These are phyloP conservation scores for Puya raimondii DNA, from an alignment of 176 grass and related monocot genomes.

Conservation along the genomic window DNA sequence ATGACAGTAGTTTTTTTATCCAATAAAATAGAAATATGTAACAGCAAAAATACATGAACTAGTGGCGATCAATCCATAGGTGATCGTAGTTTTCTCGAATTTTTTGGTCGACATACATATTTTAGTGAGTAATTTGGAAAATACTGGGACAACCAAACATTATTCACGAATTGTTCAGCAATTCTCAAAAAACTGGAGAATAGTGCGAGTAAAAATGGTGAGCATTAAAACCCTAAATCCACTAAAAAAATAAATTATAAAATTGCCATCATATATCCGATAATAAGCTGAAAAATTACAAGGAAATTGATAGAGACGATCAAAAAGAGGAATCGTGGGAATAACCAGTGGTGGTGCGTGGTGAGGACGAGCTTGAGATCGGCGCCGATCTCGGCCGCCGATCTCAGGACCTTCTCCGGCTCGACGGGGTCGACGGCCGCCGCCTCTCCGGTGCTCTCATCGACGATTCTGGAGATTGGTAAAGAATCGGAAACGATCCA, in stretches of 20 bases:
- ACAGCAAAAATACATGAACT: no score
- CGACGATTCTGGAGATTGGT: conserved; percentile 47
- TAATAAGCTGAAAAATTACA: not conserved
- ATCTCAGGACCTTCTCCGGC: conserved; percentile 60
- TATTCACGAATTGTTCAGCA: no score
- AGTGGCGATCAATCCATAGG: no score
- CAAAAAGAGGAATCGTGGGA: no score
- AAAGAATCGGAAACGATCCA: not conserved
- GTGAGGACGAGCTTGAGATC: conserved; percentile 58
- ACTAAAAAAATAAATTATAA: not conserved
- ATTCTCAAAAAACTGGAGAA: no score
- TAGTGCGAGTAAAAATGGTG: not conserved
- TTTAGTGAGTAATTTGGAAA: no score
- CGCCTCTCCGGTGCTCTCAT: conserved; percentile 69
- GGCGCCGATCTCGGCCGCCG: conserved; percentile 54
- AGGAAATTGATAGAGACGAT: not conserved
- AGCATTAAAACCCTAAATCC: not conserved
- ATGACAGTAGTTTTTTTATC: no score
- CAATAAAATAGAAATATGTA: no score
- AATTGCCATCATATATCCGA: not conserved
- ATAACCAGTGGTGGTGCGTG: conserved; percentile 81
- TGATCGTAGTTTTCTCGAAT: no score
- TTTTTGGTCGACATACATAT: no score
- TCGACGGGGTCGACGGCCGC: conserved; percentile 80
- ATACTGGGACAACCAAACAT: no score